Percentiles rank a stretch among this genome's conserved stretches.
These are phyloP conservation scores for Cyclocybe cylindracea DNA, from an alignment of 768 basidiomycete genomes.

Conservation along the genomic window DNA sequence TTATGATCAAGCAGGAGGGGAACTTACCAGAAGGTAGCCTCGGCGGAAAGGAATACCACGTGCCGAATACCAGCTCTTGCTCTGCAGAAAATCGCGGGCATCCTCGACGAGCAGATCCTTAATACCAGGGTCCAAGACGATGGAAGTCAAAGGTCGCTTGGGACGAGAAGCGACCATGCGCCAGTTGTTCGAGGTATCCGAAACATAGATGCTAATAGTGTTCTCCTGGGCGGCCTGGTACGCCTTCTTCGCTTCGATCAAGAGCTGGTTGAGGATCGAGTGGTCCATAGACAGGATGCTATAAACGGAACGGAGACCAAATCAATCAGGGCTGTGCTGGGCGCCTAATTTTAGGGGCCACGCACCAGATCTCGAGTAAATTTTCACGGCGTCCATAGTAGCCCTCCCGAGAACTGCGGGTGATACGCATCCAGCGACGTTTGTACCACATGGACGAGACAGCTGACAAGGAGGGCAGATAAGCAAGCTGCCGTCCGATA, in stretches of 20 bases:
- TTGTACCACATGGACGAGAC: slow-evolving; percentile 52
- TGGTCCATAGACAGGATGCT: slow-evolving; percentile 55
- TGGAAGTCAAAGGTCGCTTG: slow-evolving; percentile 66
- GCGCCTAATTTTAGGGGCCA: not conserved
- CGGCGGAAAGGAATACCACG: slow-evolving; percentile 83
- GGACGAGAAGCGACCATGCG: slow-evolving; percentile 53
- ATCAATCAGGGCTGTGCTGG: not conserved
- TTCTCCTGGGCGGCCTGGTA: slow-evolving; percentile 55
- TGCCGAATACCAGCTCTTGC: slow-evolving; percentile 71
- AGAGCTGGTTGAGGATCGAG: slow-evolving; percentile 47
- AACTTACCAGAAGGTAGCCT: slow-evolving; percentile 63
- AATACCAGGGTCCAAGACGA: slow-evolving; percentile 71
- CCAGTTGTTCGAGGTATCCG: slow-evolving; percentile 55
- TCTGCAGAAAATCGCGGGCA: slow-evolving; percentile 67
- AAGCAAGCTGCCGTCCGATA: slow-evolving; percentile 36
- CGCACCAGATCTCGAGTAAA: slow-evolving; percentile 44
- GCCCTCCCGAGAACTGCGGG: slow-evolving; percentile 34
- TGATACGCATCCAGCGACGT: slow-evolving; percentile 40
- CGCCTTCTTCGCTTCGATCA: slow-evolving; percentile 52
- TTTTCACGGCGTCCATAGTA: slow-evolving; percentile 37
- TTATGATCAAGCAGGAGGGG: not conserved
- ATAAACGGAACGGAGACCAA: not conserved
- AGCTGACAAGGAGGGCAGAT: slow-evolving; percentile 40
- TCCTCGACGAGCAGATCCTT: slow-evolving; percentile 67
- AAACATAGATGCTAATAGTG: slow-evolving; percentile 53